Conservation (phyloP, 1,284 basidiomycete genomes). For the Microbotryum lychnidis-dioicae region DNA sequence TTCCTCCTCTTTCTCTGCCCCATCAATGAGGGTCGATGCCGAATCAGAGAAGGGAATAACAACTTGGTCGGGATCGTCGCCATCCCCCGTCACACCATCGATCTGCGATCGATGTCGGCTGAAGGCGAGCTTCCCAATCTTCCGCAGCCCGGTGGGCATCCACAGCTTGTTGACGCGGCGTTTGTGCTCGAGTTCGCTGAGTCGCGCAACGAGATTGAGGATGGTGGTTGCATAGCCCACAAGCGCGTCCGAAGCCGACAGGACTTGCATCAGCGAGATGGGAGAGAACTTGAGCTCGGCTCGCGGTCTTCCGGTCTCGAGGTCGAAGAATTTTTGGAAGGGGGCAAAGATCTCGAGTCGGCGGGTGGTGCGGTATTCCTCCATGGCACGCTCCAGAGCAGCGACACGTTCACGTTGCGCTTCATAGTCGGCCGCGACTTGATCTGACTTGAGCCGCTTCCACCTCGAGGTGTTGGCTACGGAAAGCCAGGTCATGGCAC, state of each 20-base stretch:
- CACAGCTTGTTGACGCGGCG: constrained; percentile 46
- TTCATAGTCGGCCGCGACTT: constrained; percentile 35
- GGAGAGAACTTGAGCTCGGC: constrained; percentile 33
- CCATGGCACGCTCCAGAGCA: constrained; percentile 44
- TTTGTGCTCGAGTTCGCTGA: constrained; percentile 44
- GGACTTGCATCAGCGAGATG: constrained; percentile 47
- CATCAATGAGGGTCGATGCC: too few species aligned
- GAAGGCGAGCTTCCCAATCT: constrained; percentile 39
- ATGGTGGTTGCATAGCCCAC: constrained; percentile 45
- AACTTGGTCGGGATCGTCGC: constrained; percentile 28
- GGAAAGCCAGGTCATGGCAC: constrained; percentile 23
- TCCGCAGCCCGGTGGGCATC: constrained; percentile 49
- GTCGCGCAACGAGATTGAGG: constrained; percentile 45
- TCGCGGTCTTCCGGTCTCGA: constrained; percentile 36
- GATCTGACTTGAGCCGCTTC: constrained; percentile 41
- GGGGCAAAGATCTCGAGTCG: constrained; percentile 49
- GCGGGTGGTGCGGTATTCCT: constrained; percentile 43
- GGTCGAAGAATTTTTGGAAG: constrained; percentile 43
- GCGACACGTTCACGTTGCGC: constrained; percentile 27
- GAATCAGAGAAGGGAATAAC: neutral
- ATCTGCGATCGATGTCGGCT: too few species aligned
- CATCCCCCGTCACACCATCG: constrained; percentile 23
- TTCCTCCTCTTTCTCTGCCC: neutral
- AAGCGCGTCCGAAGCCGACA: constrained; percentile 48
- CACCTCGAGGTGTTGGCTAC: constrained; percentile 38